Base-by-base conservation (phyloP, 106 monocot genomes). In the Amphibolis antarctica region DNA sequence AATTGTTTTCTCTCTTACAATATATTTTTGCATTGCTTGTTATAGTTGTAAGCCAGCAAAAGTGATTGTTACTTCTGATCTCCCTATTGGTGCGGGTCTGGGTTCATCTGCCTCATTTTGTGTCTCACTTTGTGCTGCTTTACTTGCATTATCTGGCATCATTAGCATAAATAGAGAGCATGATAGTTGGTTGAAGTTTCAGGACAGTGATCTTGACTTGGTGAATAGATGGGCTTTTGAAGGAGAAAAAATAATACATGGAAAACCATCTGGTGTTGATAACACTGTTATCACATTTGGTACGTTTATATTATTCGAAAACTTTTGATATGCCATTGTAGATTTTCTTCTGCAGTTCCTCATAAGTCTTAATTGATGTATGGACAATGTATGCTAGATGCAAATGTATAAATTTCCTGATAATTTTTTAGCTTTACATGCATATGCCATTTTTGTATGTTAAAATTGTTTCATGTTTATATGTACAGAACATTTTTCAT, bases 31-130 rank as follows among this genome's bases (percentile, higher is more conserved):
- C 15, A 3, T 9, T 49, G 46, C 42, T 63, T 51, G 45, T 46
- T 62, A 14, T 70, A 88, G 93, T 12, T 86, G 61, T 43, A 96
- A 80, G 71, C 66, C 89, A 1, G 76, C 74, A 31, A 81, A 69
- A 53, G 76, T 82, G 53, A 60, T 65, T 10, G 71, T 96, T 18
- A 78, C 57, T 30, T 89, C 89, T 27, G 80, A 86, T 28, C 82
- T 96, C 61, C 94, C 94, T 19, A 53, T 89, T 42, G 94, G 89
- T 12, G 31, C 89, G 1, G 94, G 94, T 29, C 71, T 96, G 56
- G 94, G 94, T 53, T 96, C 94, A 13, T 96, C 94, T 48, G 94
- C 94, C 11, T 78, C 94, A 19, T 86, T 89, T 42, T 96, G 89
- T 49, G 86, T 89, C 31, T 72, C 94, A 0, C 55, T 96, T 21